Conservation (phyloP, 768 basidiomycete genomes). For the Clitopilus hobsonii region DNA sequence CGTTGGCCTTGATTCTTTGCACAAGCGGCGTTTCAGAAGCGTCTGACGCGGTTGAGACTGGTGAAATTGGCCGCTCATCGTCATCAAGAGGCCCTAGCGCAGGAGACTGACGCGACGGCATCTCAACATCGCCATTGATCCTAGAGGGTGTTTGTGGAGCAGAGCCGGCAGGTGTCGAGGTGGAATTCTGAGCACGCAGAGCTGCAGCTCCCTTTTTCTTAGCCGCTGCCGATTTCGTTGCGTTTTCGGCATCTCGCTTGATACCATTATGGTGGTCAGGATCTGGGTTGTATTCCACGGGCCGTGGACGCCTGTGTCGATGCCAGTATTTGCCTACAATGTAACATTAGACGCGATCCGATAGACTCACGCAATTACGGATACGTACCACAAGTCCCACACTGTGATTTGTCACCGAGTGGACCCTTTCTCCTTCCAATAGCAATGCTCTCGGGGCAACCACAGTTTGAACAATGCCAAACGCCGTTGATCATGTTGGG, state of each 20-base stretch:
- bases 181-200: slow-evolving; percentile 38
- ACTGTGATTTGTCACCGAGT: slow-evolving; percentile 85
- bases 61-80: slow-evolving; percentile 61
- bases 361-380: neutral
- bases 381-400: slow-evolving; percentile 83
- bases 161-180: slow-evolving; percentile 36
- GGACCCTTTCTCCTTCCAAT: slow-evolving; percentile 87
- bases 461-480: slow-evolving; percentile 96
- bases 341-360: neutral
- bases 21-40: slow-evolving; percentile 73
- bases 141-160: slow-evolving; percentile 53
- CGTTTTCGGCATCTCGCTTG: slow-evolving; percentile 51
- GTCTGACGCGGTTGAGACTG: slow-evolving; percentile 70
- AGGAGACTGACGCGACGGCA: slow-evolving; percentile 27
- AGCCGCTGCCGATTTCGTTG: slow-evolving; percentile 37
- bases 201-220: slow-evolving; percentile 58
- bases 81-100: slow-evolving; percentile 22
- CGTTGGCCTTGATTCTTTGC: slow-evolving; percentile 59
- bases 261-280: slow-evolving; percentile 61
- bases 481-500: slow-evolving; percentile 77
- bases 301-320: slow-evolving; percentile 74
- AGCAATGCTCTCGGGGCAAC: slow-evolving; percentile 83
- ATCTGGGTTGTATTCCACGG: slow-evolving; percentile 76
- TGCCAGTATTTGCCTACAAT: slow-evolving; percentile 84
- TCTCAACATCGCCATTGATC: slow-evolving; percentile 28